Percentiles rank a stretch among this genome's conserved stretches.
These are phyloP conservation scores for Micromonas pusilla DNA, from an alignment of 139 green algal genomes.

Conservation along the genomic window DNA sequence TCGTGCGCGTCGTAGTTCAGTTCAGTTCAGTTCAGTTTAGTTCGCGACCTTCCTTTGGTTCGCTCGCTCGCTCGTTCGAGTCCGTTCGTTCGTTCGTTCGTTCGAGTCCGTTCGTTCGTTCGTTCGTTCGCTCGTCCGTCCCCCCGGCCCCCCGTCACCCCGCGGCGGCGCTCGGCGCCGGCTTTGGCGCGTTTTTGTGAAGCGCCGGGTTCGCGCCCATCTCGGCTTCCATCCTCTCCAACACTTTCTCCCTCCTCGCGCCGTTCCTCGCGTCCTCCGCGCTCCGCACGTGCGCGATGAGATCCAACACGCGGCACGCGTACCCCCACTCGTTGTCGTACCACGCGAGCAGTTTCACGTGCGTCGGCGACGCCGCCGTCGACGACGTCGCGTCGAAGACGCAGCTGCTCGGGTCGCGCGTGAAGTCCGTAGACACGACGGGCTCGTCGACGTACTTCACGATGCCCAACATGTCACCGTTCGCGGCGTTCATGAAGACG, in stretches of 20 bases:
- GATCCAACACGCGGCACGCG: conserved; percentile 55
- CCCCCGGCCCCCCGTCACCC: too few species aligned
- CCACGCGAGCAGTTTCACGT: conserved; percentile 92
- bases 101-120: too few species aligned
- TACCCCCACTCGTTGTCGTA: conserved; percentile 94
- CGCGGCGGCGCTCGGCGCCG: too few species aligned
- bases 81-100: too few species aligned
- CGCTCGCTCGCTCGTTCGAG: too few species aligned
- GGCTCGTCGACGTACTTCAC: conserved; percentile 85
- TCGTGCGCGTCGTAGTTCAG: not conserved
- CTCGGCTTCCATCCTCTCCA: too few species aligned
- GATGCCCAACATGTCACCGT: conserved; percentile 77
- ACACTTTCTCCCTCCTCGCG: too few species aligned
- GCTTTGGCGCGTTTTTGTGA: too few species aligned
- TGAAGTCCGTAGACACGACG: conserved; percentile 88
- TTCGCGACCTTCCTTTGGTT: not conserved
- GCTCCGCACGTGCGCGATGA: conserved; percentile 47
- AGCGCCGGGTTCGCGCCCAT: too few species aligned
- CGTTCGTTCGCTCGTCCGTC: too few species aligned
- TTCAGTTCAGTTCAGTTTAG: not conserved
- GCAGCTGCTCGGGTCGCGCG: conserved; percentile 60
- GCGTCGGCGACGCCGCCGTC: conserved; percentile 74
- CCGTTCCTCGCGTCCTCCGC: not conserved
- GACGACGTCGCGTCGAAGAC: conserved; percentile 64
- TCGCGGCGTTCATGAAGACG: conserved; percentile 62